These are phyloP conservation scores for Scedosporium minutisporum DNA, from an alignment of 2,329 filamentous ascomycete species.

Conservation along the genomic window DNA sequence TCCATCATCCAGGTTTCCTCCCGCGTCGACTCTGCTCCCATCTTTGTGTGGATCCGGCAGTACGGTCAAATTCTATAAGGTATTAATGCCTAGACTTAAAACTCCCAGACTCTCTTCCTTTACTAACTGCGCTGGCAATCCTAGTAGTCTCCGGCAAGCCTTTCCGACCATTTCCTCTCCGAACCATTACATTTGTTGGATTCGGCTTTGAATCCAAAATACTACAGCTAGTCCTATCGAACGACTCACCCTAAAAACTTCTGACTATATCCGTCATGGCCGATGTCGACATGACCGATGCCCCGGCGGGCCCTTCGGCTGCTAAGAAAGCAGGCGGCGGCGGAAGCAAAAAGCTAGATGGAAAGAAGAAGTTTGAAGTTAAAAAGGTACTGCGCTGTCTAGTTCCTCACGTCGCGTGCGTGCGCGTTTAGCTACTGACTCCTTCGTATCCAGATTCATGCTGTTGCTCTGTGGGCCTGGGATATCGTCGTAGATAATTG, in stretches of 20 bases:
- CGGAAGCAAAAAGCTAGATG: conserved; percentile 36
- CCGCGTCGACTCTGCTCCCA: too few species aligned
- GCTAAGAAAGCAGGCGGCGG: conserved; percentile 38
- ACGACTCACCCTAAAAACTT: not conserved
- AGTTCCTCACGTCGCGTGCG: not conserved
- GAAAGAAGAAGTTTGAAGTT: conserved; percentile 94
- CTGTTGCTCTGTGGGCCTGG: conserved; percentile 97
- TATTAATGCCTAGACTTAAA: too few species aligned
- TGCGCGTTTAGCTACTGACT: not conserved
- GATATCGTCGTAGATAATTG: conserved; percentile 99
- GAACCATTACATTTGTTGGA: too few species aligned
- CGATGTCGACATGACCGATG: conserved; percentile 95
- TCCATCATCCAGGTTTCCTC: too few species aligned
- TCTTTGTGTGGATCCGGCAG: too few species aligned
- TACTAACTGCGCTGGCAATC: too few species aligned
- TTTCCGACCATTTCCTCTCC: too few species aligned
- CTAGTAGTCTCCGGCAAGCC: too few species aligned
- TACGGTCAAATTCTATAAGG: too few species aligned
- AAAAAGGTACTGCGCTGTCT: conserved; percentile 65
- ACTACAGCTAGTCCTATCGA: too few species aligned
- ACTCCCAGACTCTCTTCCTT: too few species aligned
- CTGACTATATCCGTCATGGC: conserved; percentile 51
- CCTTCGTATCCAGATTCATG: conserved; percentile 35
- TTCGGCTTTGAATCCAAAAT: too few species aligned
- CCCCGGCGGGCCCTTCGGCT: conserved; percentile 47